phyloP scores from a whole-genome alignment of 768 basidiomycete species.

The Leccinum barrowsii region DNA sequence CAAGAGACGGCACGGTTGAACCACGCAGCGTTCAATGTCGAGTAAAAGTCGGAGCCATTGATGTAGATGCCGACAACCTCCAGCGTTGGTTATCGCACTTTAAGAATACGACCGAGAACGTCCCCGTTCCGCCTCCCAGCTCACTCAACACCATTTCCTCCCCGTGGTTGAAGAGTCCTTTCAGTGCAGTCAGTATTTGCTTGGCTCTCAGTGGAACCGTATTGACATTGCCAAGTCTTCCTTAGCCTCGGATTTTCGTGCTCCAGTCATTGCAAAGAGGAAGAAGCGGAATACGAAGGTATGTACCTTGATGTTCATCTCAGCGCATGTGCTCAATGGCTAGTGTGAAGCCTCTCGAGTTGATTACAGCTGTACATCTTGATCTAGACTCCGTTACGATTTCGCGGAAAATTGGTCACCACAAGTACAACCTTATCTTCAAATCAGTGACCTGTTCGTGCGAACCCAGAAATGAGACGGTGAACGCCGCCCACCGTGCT shows the following conservation, averaged over 20 bases:
- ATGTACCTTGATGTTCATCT: background rate
- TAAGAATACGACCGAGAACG: constrained; percentile 3
- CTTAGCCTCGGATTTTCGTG: constrained; percentile 12
- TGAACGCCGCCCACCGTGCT: constrained; percentile 44
- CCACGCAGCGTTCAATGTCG: constrained; percentile 47
- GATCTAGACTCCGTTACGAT: constrained; percentile 47
- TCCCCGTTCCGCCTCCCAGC: background rate
- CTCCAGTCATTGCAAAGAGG: constrained; percentile 9
- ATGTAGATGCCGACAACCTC: constrained; percentile 44
- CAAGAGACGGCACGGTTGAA: constrained; percentile 51
- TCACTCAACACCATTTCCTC: constrained; percentile 11
- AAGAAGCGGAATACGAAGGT: constrained; percentile 23
- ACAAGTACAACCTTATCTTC: constrained; percentile 43
- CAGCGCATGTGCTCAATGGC: background rate
- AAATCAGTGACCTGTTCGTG: constrained; percentile 39
- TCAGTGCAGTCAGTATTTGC: constrained; percentile 19
- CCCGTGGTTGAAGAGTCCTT: constrained; percentile 29
- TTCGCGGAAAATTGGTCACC: constrained; percentile 33
- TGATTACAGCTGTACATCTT: constrained; percentile 41
- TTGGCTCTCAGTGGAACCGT: background rate
- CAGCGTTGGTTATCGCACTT: constrained; percentile 13
- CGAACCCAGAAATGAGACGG: constrained; percentile 45
- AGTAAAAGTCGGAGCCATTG: constrained; percentile 45
- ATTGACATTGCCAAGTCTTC: constrained; percentile 19
- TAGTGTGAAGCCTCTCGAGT: constrained; percentile 16